Conservation (phyloP, 2,329 filamentous ascomycete genomes). For the Alternaria rosae region DNA sequence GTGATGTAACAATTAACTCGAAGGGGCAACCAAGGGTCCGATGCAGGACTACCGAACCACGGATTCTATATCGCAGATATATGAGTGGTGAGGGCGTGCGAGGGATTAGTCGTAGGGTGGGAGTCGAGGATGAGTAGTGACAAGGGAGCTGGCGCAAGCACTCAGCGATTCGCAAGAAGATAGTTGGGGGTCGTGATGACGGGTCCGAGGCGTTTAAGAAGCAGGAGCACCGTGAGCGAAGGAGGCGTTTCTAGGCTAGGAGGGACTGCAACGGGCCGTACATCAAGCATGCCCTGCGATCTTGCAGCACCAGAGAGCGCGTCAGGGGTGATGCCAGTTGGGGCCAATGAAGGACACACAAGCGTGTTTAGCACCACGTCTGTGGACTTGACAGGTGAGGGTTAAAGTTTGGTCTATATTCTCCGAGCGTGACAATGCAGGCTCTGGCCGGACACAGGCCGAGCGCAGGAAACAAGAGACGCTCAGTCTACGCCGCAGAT, state of each 20-base stretch:
- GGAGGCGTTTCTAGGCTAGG: constrained; percentile 46
- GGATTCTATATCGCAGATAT: constrained; percentile 14
- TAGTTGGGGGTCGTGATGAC: constrained; percentile 32
- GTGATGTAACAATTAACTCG: constrained; percentile 16
- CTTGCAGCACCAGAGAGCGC: constrained; percentile 35
- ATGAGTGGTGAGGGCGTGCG: constrained; percentile 8
- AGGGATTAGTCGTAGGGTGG: constrained; percentile 17
- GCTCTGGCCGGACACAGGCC: constrained; percentile 30
- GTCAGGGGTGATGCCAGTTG: constrained; percentile 39
- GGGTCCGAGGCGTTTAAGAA: constrained; percentile 42
- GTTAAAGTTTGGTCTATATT: constrained; percentile 50
- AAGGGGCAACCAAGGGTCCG: constrained; percentile 7
- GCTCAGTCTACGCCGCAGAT: constrained; percentile 40
- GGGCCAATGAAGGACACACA: constrained; percentile 35
- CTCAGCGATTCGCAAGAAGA: constrained; percentile 40
- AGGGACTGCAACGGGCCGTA: constrained; percentile 52
- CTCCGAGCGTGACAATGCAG: constrained; percentile 44
- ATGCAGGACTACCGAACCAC: constrained; percentile 16
- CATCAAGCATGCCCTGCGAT: constrained; percentile 43
- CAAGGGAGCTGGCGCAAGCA: constrained; percentile 39
- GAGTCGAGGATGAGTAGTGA: constrained; percentile 24
- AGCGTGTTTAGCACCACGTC: constrained; percentile 41
- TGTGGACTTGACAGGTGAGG: constrained; percentile 47
- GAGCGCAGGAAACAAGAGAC: constrained; percentile 37
- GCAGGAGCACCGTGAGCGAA: constrained; percentile 30